phyloP scores from a whole-genome alignment of 441 rosid species.

The Jatropha podagrica region DNA sequence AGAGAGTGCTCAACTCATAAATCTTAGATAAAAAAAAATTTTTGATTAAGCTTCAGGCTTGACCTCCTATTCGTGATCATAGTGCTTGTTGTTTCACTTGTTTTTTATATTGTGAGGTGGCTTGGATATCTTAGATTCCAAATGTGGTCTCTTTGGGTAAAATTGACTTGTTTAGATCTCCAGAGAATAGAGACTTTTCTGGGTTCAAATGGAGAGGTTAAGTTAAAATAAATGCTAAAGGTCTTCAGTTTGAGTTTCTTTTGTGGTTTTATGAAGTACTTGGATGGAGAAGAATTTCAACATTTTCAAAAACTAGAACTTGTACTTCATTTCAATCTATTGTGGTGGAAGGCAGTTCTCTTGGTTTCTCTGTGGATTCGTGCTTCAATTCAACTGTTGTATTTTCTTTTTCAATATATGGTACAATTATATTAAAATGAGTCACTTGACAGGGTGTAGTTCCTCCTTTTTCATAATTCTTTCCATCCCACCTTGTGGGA shows the following conservation, averaged over 20 bases:
- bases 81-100: not conserved
- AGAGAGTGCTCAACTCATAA: not conserved
- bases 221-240: not conserved
- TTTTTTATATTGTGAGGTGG: not conserved
- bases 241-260: not conserved
- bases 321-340: not conserved
- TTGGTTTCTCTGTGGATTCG: not conserved
- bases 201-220: not conserved
- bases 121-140: not conserved
- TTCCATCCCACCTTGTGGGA: not conserved
- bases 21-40: not conserved
- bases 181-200: not conserved
- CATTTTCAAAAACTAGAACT: constrained; percentile 1
- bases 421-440: not conserved
- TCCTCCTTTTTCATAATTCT: not conserved
- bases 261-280: not conserved
- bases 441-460: not conserved
- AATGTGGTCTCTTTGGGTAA: not conserved
- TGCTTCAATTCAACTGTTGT: not conserved
- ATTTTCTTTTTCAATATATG: not conserved
- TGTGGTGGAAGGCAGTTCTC: not conserved
- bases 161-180: not conserved
- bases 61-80: not conserved
- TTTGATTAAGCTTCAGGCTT: not conserved
- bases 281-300: not conserved